Conservation (phyloP, 2,329 filamentous ascomycete species). For the Fusarium praegraminearum region DNA sequence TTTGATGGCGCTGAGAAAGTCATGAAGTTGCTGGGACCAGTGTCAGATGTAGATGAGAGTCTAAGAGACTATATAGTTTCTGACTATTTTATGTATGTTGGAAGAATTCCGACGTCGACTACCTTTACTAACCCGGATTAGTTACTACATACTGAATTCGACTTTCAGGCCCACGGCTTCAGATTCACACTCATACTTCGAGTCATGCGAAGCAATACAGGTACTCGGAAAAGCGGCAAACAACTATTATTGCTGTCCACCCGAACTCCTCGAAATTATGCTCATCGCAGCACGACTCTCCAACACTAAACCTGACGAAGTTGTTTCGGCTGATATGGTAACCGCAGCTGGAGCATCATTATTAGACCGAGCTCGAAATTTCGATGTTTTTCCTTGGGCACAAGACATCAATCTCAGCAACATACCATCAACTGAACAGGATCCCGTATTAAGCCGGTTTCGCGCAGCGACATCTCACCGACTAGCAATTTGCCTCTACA, state of each 20-base stretch:
- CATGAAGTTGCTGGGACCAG: constrained; percentile 56
- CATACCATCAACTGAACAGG: constrained; percentile 52
- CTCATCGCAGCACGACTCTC: constrained; percentile 58
- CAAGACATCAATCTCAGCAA: constrained; percentile 52
- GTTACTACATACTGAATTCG: constrained; percentile 61
- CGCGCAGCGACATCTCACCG: constrained; percentile 59
- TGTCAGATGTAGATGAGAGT: constrained; percentile 50
- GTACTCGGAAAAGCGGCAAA: constrained; percentile 57
- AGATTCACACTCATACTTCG: constrained; percentile 52
- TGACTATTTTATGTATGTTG: constrained; percentile 60
- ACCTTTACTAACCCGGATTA: constrained; percentile 37
- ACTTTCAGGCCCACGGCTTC: constrained; percentile 55
- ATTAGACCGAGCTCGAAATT: constrained; percentile 53
- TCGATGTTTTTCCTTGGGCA: constrained; percentile 59
- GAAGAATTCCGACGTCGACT: background rate
- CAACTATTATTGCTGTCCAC: constrained; percentile 62
- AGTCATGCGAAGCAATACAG: constrained; percentile 53
- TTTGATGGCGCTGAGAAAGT: constrained; percentile 60
- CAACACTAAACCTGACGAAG: constrained; percentile 45
- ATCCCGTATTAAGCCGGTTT: constrained; percentile 53
- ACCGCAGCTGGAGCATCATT: constrained; percentile 51
- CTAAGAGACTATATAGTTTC: constrained; percentile 61
- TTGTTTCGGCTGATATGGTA: constrained; percentile 48
- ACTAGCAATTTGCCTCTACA: constrained; percentile 60
- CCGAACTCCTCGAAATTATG: constrained; percentile 59